phyloP scores from a whole-genome alignment of 345 rosid genomes.

The Hypericum androsaemum region DNA sequence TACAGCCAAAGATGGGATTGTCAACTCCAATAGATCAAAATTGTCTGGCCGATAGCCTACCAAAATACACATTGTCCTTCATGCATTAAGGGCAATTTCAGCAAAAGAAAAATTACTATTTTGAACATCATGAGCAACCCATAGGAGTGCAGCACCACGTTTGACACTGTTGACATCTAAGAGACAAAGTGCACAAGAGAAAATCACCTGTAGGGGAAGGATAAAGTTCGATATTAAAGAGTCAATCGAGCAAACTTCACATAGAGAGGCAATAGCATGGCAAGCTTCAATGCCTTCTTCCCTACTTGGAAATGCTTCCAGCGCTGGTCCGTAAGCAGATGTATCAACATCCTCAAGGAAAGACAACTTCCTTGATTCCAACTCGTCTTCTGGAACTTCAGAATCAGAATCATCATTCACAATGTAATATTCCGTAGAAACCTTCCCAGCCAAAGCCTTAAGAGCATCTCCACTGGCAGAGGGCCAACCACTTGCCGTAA shows the following conservation, averaged over 20 bases:
- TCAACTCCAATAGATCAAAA: too few species aligned
- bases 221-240: conserved; percentile 89
- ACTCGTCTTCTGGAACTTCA: conserved; percentile 10
- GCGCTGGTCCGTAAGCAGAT: conserved; percentile 49
- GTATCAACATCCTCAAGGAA: conserved; percentile 24
- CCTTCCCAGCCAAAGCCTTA: conserved; percentile 68
- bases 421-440: conserved; percentile 59
- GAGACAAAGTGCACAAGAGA: conserved; percentile 6
- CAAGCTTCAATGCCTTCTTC: conserved; percentile 77
- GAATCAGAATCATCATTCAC: conserved; percentile 11
- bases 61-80: too few species aligned
- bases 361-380: conserved; percentile 12
- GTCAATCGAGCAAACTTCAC: conserved; percentile 89
- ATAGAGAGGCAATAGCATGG: conserved; percentile 82
- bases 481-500: conserved; percentile 77
- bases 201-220: conserved; percentile 80
- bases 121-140: too few species aligned
- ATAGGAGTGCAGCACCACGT: too few species aligned
- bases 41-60: too few species aligned
- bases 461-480: conserved; percentile 70
- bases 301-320: conserved; percentile 38
- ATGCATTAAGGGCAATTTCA: too few species aligned
- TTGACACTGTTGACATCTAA: background rate
- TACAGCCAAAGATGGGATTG: too few species aligned
- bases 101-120: too few species aligned